Evolutionary conservation across 2,329 filamentous ascomycete species (phyloP), one percentile per base, ranked within the genome.

Genomic region (Paracoccidioides lutzii): DNA sequence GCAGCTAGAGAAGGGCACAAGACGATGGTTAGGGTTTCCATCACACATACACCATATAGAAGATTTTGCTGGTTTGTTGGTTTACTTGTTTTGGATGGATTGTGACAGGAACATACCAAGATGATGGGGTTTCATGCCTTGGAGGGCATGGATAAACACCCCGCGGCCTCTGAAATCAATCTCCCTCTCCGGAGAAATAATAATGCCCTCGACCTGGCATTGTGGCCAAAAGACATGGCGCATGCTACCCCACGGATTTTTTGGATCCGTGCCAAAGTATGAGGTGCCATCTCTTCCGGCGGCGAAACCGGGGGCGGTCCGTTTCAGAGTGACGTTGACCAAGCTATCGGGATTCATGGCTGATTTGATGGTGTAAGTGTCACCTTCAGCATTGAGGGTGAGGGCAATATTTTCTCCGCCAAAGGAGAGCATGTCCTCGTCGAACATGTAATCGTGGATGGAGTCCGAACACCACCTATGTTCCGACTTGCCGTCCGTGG

Each of bases 121-220:
- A 69, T 98, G 94, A 71, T 98, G 93, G 43, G 93, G 93, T 80
- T 98, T 98, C 91, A 97, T 97, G 69, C 90, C 93, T 75, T 97
- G 93, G 52, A 97, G 76, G 43, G 89, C 90, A 70, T 93, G 86
- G 62, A 85, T 78, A 73, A 90, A 91, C 65, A 94, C 76, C 37
- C 84, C 90, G 60, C 78, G 81, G 56, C 91, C 91, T 66, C 82
- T 85, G 70, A 95, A 83, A 69, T 95, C 85, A 59, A 95, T 78
- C 41, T 86, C 82, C 50, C 89, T 88, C 38, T 88, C 83, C 64
- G 87, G 81, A 58, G 90, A 95, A 60, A 87, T 82, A 69, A 97
- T 89, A 62, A 80, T 87, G 53, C 93, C 93, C 71, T 91, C 86
- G 10, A 85, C 82, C 49, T 76, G 78, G 72, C 88, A 93, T 62